phyloP scores from a whole-genome alignment of 441 rosid genomes.

The Corymbia calophylla region DNA sequence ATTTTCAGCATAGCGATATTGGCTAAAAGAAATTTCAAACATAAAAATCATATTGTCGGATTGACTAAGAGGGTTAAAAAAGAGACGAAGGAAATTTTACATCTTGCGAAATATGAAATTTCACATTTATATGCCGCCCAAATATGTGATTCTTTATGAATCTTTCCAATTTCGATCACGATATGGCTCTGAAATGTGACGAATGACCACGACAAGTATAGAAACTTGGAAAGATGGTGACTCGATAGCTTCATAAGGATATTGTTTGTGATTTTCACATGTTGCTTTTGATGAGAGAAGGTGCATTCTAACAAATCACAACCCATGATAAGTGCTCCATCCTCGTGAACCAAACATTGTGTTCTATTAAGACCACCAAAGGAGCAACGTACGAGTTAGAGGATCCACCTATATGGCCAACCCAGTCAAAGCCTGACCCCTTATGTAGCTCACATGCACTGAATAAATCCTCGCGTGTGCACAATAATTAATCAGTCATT shows the following conservation, averaged over 20 bases:
- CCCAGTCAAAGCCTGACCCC: not conserved
- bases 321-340: not conserved
- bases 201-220: rapidly evolving
- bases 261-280: not conserved
- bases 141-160: not conserved
- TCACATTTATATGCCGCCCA: not conserved
- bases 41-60: not conserved
- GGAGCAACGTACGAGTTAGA: not conserved
- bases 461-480: rapidly evolving
- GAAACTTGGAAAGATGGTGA: not conserved
- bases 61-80: not conserved
- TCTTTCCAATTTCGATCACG: not conserved
- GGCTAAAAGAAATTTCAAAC: not conserved
- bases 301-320: not conserved
- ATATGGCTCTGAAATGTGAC: rapidly evolving
- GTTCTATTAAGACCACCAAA: not conserved
- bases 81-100: not conserved
- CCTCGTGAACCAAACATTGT: not conserved
- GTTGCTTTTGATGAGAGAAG: not conserved
- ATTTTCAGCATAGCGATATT: rapidly evolving
- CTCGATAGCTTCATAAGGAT: not conserved
- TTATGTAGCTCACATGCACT: not conserved
- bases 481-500: not conserved
- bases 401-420: not conserved
- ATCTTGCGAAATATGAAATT: not conserved